Percentiles rank a stretch among this genome's conserved stretches.
These are phyloP conservation scores for Trichoderma koningii DNA, from an alignment of 2,329 filamentous ascomycete species.

Conservation along the genomic window DNA sequence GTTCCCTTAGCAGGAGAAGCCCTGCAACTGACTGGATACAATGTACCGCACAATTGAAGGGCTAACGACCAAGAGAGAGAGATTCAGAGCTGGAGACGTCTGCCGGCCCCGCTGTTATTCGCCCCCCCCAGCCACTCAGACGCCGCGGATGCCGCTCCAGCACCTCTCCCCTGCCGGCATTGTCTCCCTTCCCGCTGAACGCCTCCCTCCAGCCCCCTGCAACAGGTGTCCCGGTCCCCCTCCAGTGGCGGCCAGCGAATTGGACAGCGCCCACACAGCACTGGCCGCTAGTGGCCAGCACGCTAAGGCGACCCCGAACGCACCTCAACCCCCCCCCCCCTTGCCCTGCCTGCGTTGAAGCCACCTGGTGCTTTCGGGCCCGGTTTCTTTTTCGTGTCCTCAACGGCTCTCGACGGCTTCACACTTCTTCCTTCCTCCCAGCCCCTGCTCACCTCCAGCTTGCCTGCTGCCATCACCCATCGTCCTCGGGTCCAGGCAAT, in stretches of 20 bases:
- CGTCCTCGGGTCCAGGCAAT: slow-evolving; percentile 11
- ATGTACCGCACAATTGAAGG: background rate
- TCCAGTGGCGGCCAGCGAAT: slow-evolving; percentile 31
- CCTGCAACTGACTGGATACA: no score
- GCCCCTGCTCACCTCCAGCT: slow-evolving; percentile 23
- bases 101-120: slow-evolving; percentile 9
- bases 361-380: slow-evolving; percentile 40
- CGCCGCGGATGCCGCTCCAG: background rate
- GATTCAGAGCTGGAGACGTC: background rate
- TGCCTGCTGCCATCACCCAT: slow-evolving; percentile 18
- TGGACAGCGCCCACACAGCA: no score
- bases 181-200: slow-evolving; percentile 16
- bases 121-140: slow-evolving; percentile 15
- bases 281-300: no score
- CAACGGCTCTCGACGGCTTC: slow-evolving; percentile 1
- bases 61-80: background rate
- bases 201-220: slow-evolving; percentile 36
- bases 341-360: slow-evolving; percentile 33
- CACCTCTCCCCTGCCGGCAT: slow-evolving; percentile 8
- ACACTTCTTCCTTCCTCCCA: slow-evolving; percentile 25
- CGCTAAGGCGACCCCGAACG: no score
- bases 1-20: background rate
- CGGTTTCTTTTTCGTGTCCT: slow-evolving; percentile 26
- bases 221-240: slow-evolving; percentile 28
- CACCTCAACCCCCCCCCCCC: slow-evolving; percentile 33